A percentile compares a stretch with the other conserved stretches of the same genome.
Evolutionary conservation across 345 rosid species (phyloP).

Genomic region (Punica granatum): DNA sequence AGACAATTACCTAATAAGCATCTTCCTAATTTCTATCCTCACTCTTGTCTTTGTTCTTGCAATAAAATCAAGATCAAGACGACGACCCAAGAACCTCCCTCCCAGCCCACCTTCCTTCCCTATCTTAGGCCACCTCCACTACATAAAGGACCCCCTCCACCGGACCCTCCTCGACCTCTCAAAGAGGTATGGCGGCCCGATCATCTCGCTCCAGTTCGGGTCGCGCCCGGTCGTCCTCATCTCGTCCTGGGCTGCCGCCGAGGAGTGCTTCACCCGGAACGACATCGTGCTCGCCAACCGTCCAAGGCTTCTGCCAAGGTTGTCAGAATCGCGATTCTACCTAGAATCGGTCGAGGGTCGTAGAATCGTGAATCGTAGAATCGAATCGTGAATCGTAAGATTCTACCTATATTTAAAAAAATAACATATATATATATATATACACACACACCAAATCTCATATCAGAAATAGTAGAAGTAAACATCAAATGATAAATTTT

Average conservation of each 20-base stretch:
- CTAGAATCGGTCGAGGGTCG: too few species aligned
- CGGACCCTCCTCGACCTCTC: conserved; percentile 12
- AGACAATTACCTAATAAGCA: too few species aligned
- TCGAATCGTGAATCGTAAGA: too few species aligned
- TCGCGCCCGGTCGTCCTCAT: conserved; percentile 14
- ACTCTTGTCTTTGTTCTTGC: conserved; percentile 6
- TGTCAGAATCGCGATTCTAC: too few species aligned
- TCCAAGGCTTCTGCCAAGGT: conserved; percentile 1
- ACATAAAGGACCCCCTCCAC: conserved; percentile 11
- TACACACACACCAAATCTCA: too few species aligned
- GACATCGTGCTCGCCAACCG: conserved; percentile 26
- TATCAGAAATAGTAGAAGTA: too few species aligned
- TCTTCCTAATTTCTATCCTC: background rate
- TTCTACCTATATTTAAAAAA: too few species aligned
- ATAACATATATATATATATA: too few species aligned
- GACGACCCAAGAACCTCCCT: conserved; percentile 5
- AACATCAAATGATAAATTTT: too few species aligned
- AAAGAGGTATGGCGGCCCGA: conserved; percentile 13
- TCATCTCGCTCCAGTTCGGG: conserved; percentile 25
- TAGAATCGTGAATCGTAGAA: too few species aligned
- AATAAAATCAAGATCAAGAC: background rate
- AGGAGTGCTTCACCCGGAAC: conserved; percentile 28
- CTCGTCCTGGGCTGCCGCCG: conserved; percentile 10
- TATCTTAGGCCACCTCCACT: conserved; percentile 16
- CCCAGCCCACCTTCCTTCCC: conserved; percentile 21